Percentiles rank a stretch among this genome's conserved stretches.
These are phyloP conservation scores for Starmerella scarabaei DNA, from an alignment of 805 yeast species.

Conservation along the genomic window DNA sequence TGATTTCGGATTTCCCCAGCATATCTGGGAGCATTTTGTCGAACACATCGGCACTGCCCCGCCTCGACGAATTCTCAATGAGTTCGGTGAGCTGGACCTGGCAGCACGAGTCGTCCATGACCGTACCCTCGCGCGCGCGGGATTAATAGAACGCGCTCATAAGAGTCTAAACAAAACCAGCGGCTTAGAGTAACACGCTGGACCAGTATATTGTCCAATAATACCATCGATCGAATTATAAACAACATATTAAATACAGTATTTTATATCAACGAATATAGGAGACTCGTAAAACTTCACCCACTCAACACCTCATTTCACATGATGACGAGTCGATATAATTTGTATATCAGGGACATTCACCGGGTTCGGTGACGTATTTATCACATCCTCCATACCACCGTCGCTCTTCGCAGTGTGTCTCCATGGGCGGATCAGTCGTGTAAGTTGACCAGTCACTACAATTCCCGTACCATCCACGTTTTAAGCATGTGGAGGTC, in stretches of 20 bases:
- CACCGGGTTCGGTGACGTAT: conserved; percentile 1
- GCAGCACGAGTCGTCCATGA: conserved; percentile 14
- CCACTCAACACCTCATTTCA: too few relatives aligned
- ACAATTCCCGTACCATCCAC: conserved; percentile 23
- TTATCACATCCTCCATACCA: conserved; percentile 10
- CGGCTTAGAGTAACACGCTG: too few relatives aligned
- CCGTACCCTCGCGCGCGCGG: too few relatives aligned
- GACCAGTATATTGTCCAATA: too few relatives aligned
- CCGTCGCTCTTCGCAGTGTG: conserved; percentile 5
- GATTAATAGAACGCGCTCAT: too few relatives aligned
- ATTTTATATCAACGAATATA: too few relatives aligned
- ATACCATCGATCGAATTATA: too few relatives aligned
- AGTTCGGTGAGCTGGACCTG: conserved; percentile 8
- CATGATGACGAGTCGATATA: too few relatives aligned
- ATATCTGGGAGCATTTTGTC: neutral
- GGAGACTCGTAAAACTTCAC: too few relatives aligned
- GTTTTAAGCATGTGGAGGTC: conserved; percentile 12
- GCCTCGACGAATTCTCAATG: conserved; percentile 1
- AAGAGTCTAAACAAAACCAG: too few relatives aligned
- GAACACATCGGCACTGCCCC: neutral
- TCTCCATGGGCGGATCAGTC: neutral
- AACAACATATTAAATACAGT: too few relatives aligned
- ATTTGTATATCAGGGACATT: neutral
- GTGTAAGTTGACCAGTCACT: conserved; percentile 14
- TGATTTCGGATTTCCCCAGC: neutral